Conservation (phyloP, 192 early-diverging fungal genomes). For the Physocladia obscura region DNA sequence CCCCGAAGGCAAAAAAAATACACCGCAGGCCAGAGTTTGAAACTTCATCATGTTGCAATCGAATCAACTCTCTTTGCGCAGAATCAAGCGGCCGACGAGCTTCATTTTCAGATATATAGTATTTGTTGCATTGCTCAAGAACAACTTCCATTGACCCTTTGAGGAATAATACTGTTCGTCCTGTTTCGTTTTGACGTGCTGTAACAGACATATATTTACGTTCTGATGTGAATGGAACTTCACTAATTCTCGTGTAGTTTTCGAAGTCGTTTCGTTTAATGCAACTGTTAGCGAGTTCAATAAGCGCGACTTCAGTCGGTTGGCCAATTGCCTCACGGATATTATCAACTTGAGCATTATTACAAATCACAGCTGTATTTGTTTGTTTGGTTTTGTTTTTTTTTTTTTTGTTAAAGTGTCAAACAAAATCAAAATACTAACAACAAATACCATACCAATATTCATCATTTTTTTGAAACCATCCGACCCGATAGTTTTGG, state of each 20-base stretch:
- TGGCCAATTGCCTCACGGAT: constrained; percentile 80
- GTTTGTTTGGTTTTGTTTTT: too few species aligned
- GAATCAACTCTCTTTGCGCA: constrained; percentile 54
- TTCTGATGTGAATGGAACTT: constrained; percentile 91
- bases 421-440: constrained; percentile 7
- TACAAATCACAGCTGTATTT: constrained; percentile 78
- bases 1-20: constrained; percentile 78
- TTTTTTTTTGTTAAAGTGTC: neutral
- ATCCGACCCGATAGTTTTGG: constrained; percentile 49
- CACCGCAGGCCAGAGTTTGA: constrained; percentile 80
- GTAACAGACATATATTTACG: constrained; percentile 89
- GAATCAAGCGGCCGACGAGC: constrained; percentile 52
- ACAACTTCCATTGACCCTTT: constrained; percentile 89
- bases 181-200: constrained; percentile 38
- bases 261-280: constrained; percentile 6
- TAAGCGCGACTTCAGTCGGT: constrained; percentile 90
- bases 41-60: constrained; percentile 63
- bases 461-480: constrained; percentile 47
- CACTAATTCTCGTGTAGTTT: constrained; percentile 55
- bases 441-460: constrained; percentile 50
- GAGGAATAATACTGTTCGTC: constrained; percentile 51
- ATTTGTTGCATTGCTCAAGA: constrained; percentile 69
- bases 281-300: constrained; percentile 63
- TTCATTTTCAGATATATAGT: constrained; percentile 53
- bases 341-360: constrained; percentile 79